A percentile compares a stretch with the other conserved stretches of the same genome.
These are phyloP conservation scores for Boletus vermiculosoides DNA, from an alignment of 768 basidiomycete species.

Conservation along the genomic window DNA sequence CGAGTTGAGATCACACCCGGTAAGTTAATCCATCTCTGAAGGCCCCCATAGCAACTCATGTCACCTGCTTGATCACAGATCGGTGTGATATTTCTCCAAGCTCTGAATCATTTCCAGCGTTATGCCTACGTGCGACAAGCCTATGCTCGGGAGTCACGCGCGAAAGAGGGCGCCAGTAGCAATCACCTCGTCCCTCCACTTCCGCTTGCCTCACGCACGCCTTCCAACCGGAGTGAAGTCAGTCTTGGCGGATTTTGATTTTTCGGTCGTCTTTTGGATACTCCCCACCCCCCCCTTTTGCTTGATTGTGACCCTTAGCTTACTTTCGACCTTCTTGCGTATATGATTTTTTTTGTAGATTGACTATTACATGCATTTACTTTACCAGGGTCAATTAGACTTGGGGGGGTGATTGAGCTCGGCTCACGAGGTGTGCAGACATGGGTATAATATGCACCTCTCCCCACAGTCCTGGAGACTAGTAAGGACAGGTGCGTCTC, in stretches of 20 bases:
- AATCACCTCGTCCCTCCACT: slow-evolving; percentile 37
- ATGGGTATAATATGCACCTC: slow-evolving; percentile 14
- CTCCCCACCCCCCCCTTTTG: background rate
- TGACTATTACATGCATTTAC: background rate
- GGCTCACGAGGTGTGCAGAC: background rate
- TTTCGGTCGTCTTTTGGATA: background rate
- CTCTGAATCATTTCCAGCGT: slow-evolving; percentile 85
- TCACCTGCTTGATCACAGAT: slow-evolving; percentile 45
- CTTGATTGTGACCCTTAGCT: slow-evolving; percentile 17
- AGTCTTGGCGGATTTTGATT: slow-evolving; percentile 39
- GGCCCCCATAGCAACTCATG: background rate
- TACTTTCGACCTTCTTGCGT: slow-evolving; percentile 33
- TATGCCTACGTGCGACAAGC: slow-evolving; percentile 86
- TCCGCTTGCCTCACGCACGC: slow-evolving; percentile 35
- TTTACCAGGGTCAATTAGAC: background rate
- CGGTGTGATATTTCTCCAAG: slow-evolving; percentile 72
- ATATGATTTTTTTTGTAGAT: slow-evolving; percentile 15
- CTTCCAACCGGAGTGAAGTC: slow-evolving; percentile 47
- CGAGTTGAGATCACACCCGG: slow-evolving; percentile 71
- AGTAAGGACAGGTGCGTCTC: slow-evolving; percentile 6
- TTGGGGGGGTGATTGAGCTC: background rate
- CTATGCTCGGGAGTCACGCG: slow-evolving; percentile 55
- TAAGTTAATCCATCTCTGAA: slow-evolving; percentile 37
- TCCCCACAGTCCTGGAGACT: slow-evolving; percentile 8
- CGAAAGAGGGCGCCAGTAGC: slow-evolving; percentile 27